Conservation (phyloP, 2,329 filamentous ascomycete genomes). For the Cordyceps fumosorosea region DNA sequence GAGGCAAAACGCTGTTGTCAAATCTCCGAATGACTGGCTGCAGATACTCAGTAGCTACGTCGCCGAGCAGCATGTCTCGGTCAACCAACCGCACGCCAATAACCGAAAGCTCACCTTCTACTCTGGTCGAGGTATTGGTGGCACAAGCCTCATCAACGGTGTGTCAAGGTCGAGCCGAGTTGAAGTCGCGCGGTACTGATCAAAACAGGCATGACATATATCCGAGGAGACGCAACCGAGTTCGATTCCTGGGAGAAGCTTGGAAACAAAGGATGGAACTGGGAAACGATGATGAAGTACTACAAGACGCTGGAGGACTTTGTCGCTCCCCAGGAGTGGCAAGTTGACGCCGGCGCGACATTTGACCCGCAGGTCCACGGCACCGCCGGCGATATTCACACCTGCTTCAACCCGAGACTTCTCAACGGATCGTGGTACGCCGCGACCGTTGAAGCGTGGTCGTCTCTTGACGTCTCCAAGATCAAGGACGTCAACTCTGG, state of each 20-base stretch:
- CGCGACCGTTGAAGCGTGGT: conserved; percentile 26
- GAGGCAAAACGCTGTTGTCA: conserved; percentile 28
- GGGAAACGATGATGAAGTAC: conserved; percentile 38
- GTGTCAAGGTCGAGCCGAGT: neutral
- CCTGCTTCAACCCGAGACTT: conserved; percentile 30
- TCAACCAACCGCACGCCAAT: conserved; percentile 23
- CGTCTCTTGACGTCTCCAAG: conserved; percentile 23
- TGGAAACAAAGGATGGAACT: conserved; percentile 39
- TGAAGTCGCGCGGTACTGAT: neutral
- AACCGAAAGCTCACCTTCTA: conserved; percentile 28
- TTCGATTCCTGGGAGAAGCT: conserved; percentile 37
- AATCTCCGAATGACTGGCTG: conserved; percentile 22
- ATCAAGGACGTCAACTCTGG: conserved; percentile 35
- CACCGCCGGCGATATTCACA: conserved; percentile 26
- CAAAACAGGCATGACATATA: conserved; percentile 36
- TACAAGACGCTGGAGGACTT: conserved; percentile 37
- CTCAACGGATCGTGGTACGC: conserved; percentile 27
- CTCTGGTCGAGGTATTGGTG: conserved; percentile 33
- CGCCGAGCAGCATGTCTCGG: conserved; percentile 30
- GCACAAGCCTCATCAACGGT: conserved; percentile 36
- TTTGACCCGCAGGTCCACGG: conserved; percentile 31
- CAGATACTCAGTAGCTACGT: conserved; percentile 22
- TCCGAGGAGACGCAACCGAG: conserved; percentile 35
- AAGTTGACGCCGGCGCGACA: conserved; percentile 28
- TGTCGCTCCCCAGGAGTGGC: conserved; percentile 26